Percentiles rank a stretch among this genome's conserved stretches.
Conservation (phyloP, 1,139 yeast species). For the Suhomyces anneliseae region DNA sequence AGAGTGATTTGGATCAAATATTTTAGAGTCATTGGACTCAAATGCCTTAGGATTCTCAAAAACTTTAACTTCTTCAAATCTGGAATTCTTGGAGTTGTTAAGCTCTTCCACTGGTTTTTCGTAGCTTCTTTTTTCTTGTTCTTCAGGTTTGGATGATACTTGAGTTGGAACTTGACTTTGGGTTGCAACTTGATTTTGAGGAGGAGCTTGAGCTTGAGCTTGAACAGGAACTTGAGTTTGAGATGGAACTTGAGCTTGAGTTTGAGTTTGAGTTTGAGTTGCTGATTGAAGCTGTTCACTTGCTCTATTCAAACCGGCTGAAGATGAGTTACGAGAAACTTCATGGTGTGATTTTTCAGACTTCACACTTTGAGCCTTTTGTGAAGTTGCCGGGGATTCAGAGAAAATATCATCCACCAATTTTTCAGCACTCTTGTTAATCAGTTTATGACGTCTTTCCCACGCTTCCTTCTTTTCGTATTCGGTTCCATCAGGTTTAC, state of each 20-base stretch:
- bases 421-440: slow-evolving; percentile 33
- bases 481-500: slow-evolving; percentile 15
- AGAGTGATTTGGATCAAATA: neutral
- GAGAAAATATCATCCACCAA: slow-evolving; percentile 45
- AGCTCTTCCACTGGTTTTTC: neutral
- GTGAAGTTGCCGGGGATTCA: slow-evolving; percentile 5
- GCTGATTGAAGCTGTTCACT: slow-evolving; percentile 2
- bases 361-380: slow-evolving; percentile 5
- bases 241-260: neutral
- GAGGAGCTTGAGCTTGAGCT: neutral
- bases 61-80: neutral
- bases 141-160: neutral
- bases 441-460: slow-evolving; percentile 24
- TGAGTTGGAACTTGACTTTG: too few species aligned
- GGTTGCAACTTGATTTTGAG: neutral
- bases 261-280: neutral
- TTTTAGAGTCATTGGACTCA: neutral
- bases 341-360: slow-evolving; percentile 3
- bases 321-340: slow-evolving; percentile 1
- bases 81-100: neutral
- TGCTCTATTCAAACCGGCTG: neutral
- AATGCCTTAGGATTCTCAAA: neutral
- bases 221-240: neutral
- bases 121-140: neutral
- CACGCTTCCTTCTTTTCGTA: slow-evolving; percentile 41